Percentiles rank a stretch among this genome's conserved stretches.
phyloP scores from a whole-genome alignment of 169 alveolate species.

The Perkinsus olseni region DNA sequence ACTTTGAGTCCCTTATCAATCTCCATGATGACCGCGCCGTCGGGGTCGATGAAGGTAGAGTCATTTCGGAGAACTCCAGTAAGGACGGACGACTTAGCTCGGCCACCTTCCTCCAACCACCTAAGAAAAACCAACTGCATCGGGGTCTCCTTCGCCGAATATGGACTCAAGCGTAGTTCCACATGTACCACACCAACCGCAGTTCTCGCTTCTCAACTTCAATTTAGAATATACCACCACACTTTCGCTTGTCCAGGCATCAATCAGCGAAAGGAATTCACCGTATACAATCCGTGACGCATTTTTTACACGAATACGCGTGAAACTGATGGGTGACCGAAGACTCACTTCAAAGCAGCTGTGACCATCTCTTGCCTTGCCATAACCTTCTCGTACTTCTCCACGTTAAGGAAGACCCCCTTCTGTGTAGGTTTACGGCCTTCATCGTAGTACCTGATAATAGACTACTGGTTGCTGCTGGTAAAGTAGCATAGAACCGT shows the following conservation, averaged over 20 bases:
- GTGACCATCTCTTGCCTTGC: background rate
- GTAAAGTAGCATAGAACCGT: background rate
- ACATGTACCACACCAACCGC: no score
- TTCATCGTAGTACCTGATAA: background rate
- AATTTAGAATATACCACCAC: no score
- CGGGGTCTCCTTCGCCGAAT: no score
- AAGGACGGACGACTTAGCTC: background rate
- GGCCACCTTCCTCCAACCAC: background rate
- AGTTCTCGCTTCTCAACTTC: no score
- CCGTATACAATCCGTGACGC: no score
- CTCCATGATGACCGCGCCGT: background rate
- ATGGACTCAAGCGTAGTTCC: no score
- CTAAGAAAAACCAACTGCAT: background rate
- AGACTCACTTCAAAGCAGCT: background rate
- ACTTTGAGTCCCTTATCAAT: background rate
- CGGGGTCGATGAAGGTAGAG: background rate
- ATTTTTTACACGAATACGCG: no score
- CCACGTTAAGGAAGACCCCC: background rate
- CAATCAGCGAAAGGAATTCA: no score
- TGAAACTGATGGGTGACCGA: no score
- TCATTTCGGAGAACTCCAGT: background rate
- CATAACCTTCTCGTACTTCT: background rate
- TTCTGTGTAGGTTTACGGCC: background rate
- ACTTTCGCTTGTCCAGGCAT: no score
- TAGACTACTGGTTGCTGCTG: background rate